Base-by-base conservation (phyloP, 2,329 filamentous ascomycete species). In the Penicillium sp. region DNA sequence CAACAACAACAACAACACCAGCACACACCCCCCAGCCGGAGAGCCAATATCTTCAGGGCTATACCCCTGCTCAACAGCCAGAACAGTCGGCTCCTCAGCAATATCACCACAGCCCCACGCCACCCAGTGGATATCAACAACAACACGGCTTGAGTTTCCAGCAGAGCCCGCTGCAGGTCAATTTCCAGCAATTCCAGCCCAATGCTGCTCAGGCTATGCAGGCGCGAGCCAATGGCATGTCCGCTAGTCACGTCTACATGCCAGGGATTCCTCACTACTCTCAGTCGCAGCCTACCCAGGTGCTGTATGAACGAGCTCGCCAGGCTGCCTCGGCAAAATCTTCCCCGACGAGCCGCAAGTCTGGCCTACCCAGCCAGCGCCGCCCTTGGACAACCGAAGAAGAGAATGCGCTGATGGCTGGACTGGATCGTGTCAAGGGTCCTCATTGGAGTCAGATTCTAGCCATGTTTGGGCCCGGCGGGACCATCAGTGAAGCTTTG, bases 371-470 rank as follows among this genome's bases (percentile, higher is more conserved):
- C 5, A 81, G 76, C 47, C 79, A 82, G 62, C 82, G 91, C 29
- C 83, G 91, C 26, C 90, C 91, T 0, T 96, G 91, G 91, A 90
- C 87, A 0, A 85, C 88, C 4, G 89, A 94, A 58, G 91, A 96
- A 72, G 91, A 96, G 68, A 90, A 91, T 70, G 90, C 91, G 0
- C 79, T 96, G 16, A 93, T 96, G 87, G 84, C 88, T 45, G 91
- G 91, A 1, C 82, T 96, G 4, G 91, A 95, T 65, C 85, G 88
- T 68, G 91, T 96, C 43, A 91, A 92, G 67, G 91, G 91, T 0
- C 91, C 91, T 16, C 90, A 96, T 65, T 96, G 91, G 91, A 93
- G 89, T 61, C 90, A 95, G 67, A 96, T 96, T 43, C 77, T 96
- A 12, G 86, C 86, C 1, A 81, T 95, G 39, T 95, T 93, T 67